Evolutionary conservation across 1,284 basidiomycete species (phyloP).

Genomic region (Cryptococcus jaspeensis): DNA sequence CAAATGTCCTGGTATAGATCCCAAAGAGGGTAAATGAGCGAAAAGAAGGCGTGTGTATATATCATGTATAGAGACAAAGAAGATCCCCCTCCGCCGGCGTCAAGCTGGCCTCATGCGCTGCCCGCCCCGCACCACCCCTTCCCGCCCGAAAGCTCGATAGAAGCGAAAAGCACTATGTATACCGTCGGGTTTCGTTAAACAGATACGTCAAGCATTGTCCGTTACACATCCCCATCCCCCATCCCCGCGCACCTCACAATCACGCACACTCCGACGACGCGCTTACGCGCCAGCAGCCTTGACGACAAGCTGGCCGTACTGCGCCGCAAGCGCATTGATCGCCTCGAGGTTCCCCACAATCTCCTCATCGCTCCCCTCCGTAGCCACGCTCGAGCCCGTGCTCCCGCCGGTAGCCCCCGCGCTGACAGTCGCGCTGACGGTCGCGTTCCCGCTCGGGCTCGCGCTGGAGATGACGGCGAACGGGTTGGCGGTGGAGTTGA

Average conservation of each 20-base stretch:
- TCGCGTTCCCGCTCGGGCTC: not conserved
- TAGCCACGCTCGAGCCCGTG: not conserved
- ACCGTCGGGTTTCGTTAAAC: too few relatives aligned
- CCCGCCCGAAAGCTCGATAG: not conserved
- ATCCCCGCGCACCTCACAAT: not conserved
- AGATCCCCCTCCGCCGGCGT: too few relatives aligned
- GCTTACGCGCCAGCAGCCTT: constrained; percentile 11
- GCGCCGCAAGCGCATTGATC: constrained; percentile 17
- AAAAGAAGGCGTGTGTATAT: not conserved
- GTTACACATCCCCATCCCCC: too few relatives aligned
- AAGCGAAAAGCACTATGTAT: too few relatives aligned
- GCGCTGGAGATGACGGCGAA: constrained; percentile 2
- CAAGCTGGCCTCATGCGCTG: too few relatives aligned
- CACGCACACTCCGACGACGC: not conserved
- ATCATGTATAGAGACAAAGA: too few relatives aligned
- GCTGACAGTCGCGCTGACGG: not conserved
- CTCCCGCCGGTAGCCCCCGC: not conserved
- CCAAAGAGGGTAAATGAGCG: not conserved
- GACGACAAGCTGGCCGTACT: constrained; percentile 22
- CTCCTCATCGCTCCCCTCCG: not conserved
- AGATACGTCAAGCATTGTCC: too few relatives aligned
- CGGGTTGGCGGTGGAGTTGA: constrained; percentile 14
- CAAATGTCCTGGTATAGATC: not conserved
- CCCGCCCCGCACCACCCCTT: too few relatives aligned
- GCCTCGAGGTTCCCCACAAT: constrained; percentile 6